A percentile compares a stretch with the other conserved stretches of the same genome.
phyloP scores from a whole-genome alignment of 2,329 filamentous ascomycete genomes.

The Exserohilum rostratum region DNA sequence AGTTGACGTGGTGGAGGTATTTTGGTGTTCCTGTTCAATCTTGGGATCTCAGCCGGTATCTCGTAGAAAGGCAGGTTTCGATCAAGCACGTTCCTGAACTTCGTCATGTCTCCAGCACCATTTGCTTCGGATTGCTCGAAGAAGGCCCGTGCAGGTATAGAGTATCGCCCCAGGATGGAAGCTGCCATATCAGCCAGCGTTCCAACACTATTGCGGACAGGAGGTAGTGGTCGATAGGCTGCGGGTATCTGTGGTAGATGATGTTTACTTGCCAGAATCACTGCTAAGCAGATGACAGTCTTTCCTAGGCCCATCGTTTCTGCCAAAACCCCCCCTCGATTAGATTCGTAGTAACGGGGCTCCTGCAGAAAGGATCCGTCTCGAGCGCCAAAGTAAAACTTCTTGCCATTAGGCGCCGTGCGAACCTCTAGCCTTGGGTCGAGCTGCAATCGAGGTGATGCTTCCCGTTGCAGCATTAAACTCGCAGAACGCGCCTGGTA shows the following conservation, averaged over 20 bases:
- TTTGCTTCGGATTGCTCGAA: slow-evolving; percentile 59
- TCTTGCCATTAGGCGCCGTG: slow-evolving; percentile 63
- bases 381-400: slow-evolving; percentile 74
- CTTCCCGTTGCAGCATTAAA: slow-evolving; percentile 82
- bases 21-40: slow-evolving; percentile 51
- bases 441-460: slow-evolving; percentile 65
- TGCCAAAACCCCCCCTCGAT: slow-evolving; percentile 76
- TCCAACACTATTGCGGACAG: slow-evolving; percentile 58
- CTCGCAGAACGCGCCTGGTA: slow-evolving; percentile 84
- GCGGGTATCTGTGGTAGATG: slow-evolving; percentile 71
- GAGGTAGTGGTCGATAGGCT: slow-evolving; percentile 57
- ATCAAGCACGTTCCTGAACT: slow-evolving; percentile 34
- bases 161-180: slow-evolving; percentile 67
- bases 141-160: slow-evolving; percentile 72
- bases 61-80: slow-evolving; percentile 49
- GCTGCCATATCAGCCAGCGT: slow-evolving; percentile 79
- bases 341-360: slow-evolving; percentile 75
- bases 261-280: slow-evolving; percentile 75
- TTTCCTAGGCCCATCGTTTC: slow-evolving; percentile 84
- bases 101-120: slow-evolving; percentile 41
- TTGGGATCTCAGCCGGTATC: slow-evolving; percentile 48
- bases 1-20: slow-evolving; percentile 57
- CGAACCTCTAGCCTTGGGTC: slow-evolving; percentile 74
- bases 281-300: slow-evolving; percentile 78
- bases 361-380: slow-evolving; percentile 66